Conservation (phyloP, 768 basidiomycete species). For the Porphyrellus cyaneotinctus region DNA sequence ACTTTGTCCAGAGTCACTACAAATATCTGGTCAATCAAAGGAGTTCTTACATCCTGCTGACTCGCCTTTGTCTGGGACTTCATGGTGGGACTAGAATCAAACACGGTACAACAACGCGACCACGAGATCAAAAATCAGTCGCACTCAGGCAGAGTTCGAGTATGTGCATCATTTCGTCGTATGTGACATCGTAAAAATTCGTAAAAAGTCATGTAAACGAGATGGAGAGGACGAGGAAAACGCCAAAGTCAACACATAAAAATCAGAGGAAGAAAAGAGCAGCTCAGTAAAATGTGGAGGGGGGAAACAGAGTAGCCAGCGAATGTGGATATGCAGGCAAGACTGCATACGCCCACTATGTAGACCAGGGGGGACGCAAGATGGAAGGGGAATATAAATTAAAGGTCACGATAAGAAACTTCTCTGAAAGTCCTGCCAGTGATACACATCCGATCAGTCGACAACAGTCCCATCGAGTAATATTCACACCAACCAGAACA, state of each 20-base stretch:
- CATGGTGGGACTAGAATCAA: slow-evolving; percentile 15
- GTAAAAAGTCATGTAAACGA: slow-evolving; percentile 22
- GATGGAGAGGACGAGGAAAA: slow-evolving; percentile 3
- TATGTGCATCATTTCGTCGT: slow-evolving; percentile 24
- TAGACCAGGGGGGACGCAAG: slow-evolving; percentile 3
- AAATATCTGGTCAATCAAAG: neutral
- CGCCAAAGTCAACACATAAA: slow-evolving; percentile 10
- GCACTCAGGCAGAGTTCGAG: neutral
- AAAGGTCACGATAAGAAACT: slow-evolving; percentile 20
- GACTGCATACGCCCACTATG: neutral
- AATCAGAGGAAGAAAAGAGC: slow-evolving; percentile 5
- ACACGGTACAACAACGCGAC: slow-evolving; percentile 19
- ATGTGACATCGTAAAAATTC: slow-evolving; percentile 28
- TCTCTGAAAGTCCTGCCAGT: slow-evolving; percentile 22
- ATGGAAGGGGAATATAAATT: slow-evolving; percentile 16
- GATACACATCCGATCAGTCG: slow-evolving; percentile 14
- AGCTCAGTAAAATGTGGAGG: slow-evolving; percentile 6
- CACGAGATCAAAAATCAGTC: slow-evolving; percentile 26
- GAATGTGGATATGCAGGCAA: slow-evolving; percentile 4
- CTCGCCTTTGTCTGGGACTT: slow-evolving; percentile 14
- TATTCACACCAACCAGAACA: slow-evolving; percentile 19
- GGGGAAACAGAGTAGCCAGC: no score
- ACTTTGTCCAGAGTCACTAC: slow-evolving; percentile 32
- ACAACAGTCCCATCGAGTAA: slow-evolving; percentile 10
- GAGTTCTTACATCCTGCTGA: neutral